Evolutionary conservation across 108 stramenopile species (phyloP).

Genomic region (Nitzschia inconspicua): DNA sequence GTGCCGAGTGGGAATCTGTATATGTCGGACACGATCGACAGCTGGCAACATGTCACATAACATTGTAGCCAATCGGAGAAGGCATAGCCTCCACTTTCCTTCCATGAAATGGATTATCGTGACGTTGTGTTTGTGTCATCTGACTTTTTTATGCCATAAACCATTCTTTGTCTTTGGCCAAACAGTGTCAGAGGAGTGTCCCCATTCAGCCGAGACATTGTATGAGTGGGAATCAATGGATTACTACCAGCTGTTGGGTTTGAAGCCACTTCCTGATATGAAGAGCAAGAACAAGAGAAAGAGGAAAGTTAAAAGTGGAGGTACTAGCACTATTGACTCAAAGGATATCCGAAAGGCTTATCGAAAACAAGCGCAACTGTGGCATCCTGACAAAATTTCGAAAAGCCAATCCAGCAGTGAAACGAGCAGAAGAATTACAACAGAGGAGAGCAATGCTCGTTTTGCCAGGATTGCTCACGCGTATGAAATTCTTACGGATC

Average conservation of each 20-base stretch:
- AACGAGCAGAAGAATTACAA: conserved; percentile 28
- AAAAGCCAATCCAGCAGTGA: neutral
- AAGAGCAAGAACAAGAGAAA: conserved; percentile 7
- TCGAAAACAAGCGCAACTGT: conserved; percentile 65
- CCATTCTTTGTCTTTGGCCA: too few species aligned
- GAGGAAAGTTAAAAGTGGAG: conserved; percentile 9
- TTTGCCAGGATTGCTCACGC: conserved; percentile 76
- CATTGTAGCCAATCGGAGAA: too few species aligned
- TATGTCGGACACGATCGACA: too few species aligned
- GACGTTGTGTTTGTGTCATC: too few species aligned
- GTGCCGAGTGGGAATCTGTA: too few species aligned
- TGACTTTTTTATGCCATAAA: too few species aligned
- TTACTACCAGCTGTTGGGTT: conserved; percentile 45
- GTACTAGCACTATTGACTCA: conserved; percentile 18
- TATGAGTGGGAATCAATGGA: conserved; percentile 55
- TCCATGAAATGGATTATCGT: too few species aligned
- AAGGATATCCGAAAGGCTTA: conserved; percentile 71
- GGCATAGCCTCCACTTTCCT: too few species aligned
- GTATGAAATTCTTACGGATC: conserved; percentile 59
- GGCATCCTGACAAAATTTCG: conserved; percentile 67
- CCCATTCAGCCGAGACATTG: too few species aligned
- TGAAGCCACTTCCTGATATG: conserved; percentile 1
- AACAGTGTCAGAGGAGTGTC: too few species aligned
- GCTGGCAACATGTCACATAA: too few species aligned
- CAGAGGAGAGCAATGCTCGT: conserved; percentile 52